Evolutionary conservation across 2,329 filamentous ascomycete genomes (phyloP), one percentile per base, ranked within the genome.

Genomic region (Paecilomyces formosus): DNA sequence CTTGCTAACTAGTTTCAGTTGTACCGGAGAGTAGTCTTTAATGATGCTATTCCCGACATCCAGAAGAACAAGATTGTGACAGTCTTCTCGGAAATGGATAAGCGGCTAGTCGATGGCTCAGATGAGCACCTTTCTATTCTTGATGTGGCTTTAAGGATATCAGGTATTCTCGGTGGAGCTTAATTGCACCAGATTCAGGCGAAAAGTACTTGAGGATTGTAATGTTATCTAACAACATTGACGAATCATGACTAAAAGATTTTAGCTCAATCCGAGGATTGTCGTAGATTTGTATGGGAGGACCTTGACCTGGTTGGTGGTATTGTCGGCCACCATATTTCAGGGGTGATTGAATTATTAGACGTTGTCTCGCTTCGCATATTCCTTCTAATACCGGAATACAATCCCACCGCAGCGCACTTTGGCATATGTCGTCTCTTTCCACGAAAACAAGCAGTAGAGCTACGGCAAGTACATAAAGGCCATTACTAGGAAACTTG

Each of bases 81-180:
- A 62, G 81, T 93, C 3, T 99, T 99, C 70, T 97, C 92, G 0
- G 92, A 97, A 73, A 82, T 93, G 28, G 94, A 99, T 71, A 97
- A 97, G 81, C 84, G 94, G 63, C 76, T 99, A 53, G 88, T 96
- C 5, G 95, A 99, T 73, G 94, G 94, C 8, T 89, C 92, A 2
- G 94, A 99, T 70, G 94, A 99, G 76, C 93, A 99, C 72, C 79
- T 99, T 24, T 91, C 90, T 0, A 88, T 97, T 60, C 78, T 99
- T 31, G 93, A 99, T 73, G 72, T 97, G 63, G 82, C 88, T 6
- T 80, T 97, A 69, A 86, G 90, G 68, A 88, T 96, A 77, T 90
- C 90, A 0, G 84, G 83, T 30, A 86, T 94, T 59, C 70, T 96
- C 71, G 80, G 70, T 8, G 68, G 66, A 55, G 61, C 62, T 53